Base-by-base conservation (phyloP, 108 stramenopile species). In the Cyclotella baltica region DNA sequence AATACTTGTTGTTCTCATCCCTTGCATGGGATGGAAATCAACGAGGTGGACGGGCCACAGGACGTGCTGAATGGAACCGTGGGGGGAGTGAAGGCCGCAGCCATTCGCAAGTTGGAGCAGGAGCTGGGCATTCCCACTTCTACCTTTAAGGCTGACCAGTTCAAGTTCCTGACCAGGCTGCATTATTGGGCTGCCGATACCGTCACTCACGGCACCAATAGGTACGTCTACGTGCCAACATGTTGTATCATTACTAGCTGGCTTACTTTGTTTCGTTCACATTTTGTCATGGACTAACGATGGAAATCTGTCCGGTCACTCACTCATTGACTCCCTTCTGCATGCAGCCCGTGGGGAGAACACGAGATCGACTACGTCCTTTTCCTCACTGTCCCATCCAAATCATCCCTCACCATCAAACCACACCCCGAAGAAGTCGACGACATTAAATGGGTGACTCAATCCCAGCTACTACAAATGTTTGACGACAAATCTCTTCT, bases 1-100 rank as follows among this genome's bases (percentile, higher is more conserved):
- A 99, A 99, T 81, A 99, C 99, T 22, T 99, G 99, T 72, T 99
- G 99, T 75, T 91, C 89, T 9, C 99, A 99, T 83, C 99, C 98
- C 0, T 80, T 99, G 57, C 89, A 93, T 71, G 96, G 96, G 31
- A 93, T 96, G 93, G 83, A 89, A 27, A 86, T 88, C 0, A 59
- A 70, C 52, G 96, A 96, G 71, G 92, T 94, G 4, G 96, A 96
- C 62, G 62, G 37, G 4, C 89, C 87, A 5, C 79, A 86, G 25
- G 92, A 80, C 57, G 83, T 86, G 2, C 81, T 88, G 22, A 59
- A 73, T 22, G 96, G 94, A 51, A 81, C 77, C n/a, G 93, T 94
- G 0, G 64, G 69, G 59, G 99, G 99, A 20, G 98, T 93, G 3
- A 98, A 97, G 76, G 62, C 92, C 62, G 99, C 99, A 10, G 99